Percentiles rank a stretch among this genome's conserved stretches.
Evolutionary conservation across 495 filamentous ascomycete genomes (phyloP).

Genomic region (Haplographium delicatum): DNA sequence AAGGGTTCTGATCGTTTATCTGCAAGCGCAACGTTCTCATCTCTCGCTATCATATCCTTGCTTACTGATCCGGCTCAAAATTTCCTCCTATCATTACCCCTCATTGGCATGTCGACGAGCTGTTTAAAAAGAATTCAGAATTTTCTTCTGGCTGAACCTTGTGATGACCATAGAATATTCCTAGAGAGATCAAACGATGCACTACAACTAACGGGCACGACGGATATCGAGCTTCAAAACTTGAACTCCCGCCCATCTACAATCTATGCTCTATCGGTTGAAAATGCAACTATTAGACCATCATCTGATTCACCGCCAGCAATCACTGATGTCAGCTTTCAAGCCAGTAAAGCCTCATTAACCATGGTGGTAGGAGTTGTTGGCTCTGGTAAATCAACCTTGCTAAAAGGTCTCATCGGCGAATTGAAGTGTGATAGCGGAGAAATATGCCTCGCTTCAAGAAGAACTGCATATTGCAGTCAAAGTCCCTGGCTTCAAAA

Average conservation of each 20-base stretch:
- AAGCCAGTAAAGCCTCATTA: slow-evolving; percentile 4
- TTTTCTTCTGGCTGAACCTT: slow-evolving; percentile 18
- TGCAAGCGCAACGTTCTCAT: slow-evolving; percentile 30
- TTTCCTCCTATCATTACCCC: slow-evolving; percentile 20
- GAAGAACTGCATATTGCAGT: slow-evolving; percentile 21
- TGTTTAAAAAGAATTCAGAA: slow-evolving; percentile 29
- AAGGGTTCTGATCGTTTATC: slow-evolving; percentile 13
- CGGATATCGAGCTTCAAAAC: background rate
- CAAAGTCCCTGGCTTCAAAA: slow-evolving; percentile 34
- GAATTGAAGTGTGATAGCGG: slow-evolving; percentile 48
- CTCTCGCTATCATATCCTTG: slow-evolving; percentile 32
- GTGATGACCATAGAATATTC: slow-evolving; percentile 27
- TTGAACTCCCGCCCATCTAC: too few species aligned
- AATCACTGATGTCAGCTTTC: slow-evolving; percentile 5
- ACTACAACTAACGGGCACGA: too few species aligned
- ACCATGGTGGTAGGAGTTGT: slow-evolving; percentile 53
- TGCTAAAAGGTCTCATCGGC: slow-evolving; percentile 40
- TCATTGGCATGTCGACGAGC: background rate
- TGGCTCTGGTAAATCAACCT: slow-evolving; percentile 50
- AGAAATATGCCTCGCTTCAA: slow-evolving; percentile 25
- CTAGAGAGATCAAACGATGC: slow-evolving; percentile 29
- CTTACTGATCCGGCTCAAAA: slow-evolving; percentile 27
- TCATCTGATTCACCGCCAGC: too few species aligned
- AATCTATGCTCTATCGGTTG: background rate
- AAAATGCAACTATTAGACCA: slow-evolving; percentile 6